Conservation (phyloP, 2,329 filamentous ascomycete genomes). For the Aplosporella prunicola region DNA sequence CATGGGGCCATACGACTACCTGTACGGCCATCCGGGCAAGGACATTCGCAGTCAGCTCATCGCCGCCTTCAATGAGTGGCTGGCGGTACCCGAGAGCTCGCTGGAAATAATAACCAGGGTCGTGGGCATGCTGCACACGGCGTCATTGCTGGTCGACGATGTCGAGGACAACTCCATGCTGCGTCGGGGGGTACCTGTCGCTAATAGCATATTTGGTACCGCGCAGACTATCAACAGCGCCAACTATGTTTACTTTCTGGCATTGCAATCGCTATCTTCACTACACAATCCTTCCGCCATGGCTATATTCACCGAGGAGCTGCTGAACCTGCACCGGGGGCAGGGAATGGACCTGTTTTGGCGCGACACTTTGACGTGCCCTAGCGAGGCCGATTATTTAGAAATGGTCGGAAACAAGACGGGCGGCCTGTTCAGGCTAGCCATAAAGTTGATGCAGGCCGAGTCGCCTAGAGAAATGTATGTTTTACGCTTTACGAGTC, state of each 20-base stretch:
- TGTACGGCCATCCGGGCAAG: slow-evolving; percentile 70
- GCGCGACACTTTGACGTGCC: slow-evolving; percentile 75
- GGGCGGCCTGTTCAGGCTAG: slow-evolving; percentile 73
- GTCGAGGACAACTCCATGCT: slow-evolving; percentile 74
- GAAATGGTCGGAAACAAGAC: slow-evolving; percentile 93
- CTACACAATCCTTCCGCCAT: slow-evolving; percentile 55
- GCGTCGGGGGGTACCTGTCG: slow-evolving; percentile 69
- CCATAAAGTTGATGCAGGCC: slow-evolving; percentile 81
- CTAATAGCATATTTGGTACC: slow-evolving; percentile 74
- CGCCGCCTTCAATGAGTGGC: slow-evolving; percentile 69
- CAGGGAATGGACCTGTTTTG: slow-evolving; percentile 91
- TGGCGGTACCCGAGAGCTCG: slow-evolving; percentile 61
- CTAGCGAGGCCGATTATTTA: slow-evolving; percentile 81
- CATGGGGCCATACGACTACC: slow-evolving; percentile 70
- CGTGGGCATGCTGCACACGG: slow-evolving; percentile 77
- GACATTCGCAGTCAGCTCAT: slow-evolving; percentile 76
- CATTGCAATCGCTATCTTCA: slow-evolving; percentile 63
- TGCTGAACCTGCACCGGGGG: slow-evolving; percentile 74
- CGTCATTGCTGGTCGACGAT: slow-evolving; percentile 76
- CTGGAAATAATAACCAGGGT: slow-evolving; percentile 69
- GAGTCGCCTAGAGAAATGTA: slow-evolving; percentile 46
- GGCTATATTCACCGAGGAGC: slow-evolving; percentile 72
- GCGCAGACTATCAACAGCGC: slow-evolving; percentile 85
- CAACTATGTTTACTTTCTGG: slow-evolving; percentile 81
- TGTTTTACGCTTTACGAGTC: slow-evolving; percentile 14